phyloP scores from a whole-genome alignment of 352 stramenopile species.

The Phytopythium chamaehyphon region DNA sequence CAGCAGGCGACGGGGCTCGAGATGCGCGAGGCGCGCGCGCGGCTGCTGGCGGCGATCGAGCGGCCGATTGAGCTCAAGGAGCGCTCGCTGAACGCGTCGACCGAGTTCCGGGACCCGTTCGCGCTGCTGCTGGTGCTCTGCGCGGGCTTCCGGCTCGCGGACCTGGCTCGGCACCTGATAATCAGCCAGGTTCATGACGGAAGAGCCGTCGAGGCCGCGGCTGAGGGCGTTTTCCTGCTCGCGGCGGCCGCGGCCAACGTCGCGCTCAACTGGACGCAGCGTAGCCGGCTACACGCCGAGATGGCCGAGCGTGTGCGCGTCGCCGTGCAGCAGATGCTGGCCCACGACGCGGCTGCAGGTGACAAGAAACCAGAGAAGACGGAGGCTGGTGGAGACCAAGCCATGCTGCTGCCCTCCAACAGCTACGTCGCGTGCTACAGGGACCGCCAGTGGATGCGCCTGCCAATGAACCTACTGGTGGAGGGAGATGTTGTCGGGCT shows the following conservation, averaged over 20 bases:
- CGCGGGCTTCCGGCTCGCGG: constrained; percentile 52
- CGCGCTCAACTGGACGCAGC: constrained; percentile 59
- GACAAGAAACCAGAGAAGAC: constrained; percentile 1
- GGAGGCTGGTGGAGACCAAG: constrained; percentile 6
- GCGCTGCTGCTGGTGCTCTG: constrained; percentile 63
- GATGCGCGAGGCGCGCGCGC: constrained; percentile 37
- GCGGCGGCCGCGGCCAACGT: constrained; percentile 54
- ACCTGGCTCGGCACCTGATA: constrained; percentile 31
- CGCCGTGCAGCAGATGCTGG: constrained; percentile 57
- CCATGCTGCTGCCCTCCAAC: constrained; percentile 71
- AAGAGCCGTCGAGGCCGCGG: constrained; percentile 22
- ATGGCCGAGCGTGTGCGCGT: constrained; percentile 74
- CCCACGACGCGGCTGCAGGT: constrained; percentile 1
- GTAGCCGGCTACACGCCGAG: constrained; percentile 67
- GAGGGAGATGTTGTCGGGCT: constrained; percentile 75
- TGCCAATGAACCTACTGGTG: constrained; percentile 83
- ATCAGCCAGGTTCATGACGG: constrained; percentile 14
- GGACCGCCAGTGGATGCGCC: constrained; percentile 72
- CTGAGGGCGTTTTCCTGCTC: constrained; percentile 59
- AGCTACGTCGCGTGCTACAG: constrained; percentile 79
- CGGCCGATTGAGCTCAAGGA: constrained; percentile 73
- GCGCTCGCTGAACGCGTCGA: constrained; percentile 49
- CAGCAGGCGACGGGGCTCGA: constrained; percentile 45
- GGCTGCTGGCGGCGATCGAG: constrained; percentile 63
- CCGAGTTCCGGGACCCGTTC: constrained; percentile 74